Percentiles rank a stretch among this genome's conserved stretches.
These are phyloP conservation scores for Trichoderma endophyticum DNA, from an alignment of 2,329 filamentous ascomycete genomes.

Conservation along the genomic window DNA sequence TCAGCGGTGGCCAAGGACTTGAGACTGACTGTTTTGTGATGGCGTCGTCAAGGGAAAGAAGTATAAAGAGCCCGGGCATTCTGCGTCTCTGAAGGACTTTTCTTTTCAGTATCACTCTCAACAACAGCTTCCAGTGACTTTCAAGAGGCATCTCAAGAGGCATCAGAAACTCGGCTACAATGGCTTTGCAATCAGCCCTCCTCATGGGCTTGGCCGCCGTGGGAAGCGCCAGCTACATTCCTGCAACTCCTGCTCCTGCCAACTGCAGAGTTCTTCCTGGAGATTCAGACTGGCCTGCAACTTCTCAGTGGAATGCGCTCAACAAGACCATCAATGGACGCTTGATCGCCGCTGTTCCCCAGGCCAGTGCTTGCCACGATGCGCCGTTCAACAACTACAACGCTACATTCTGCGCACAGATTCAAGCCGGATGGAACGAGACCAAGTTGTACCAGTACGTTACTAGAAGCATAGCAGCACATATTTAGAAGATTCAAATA, in stretches of 20 bases:
- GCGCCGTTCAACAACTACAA: constrained; percentile 36
- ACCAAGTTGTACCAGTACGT: background rate
- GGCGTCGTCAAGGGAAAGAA: background rate
- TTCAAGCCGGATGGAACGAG: background rate
- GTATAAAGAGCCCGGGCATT: background rate
- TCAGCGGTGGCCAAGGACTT: background rate
- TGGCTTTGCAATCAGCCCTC: background rate
- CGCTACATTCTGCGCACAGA: constrained; percentile 36
- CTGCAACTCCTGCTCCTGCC: background rate
- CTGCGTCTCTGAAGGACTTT: background rate
- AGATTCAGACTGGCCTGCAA: constrained; percentile 53
- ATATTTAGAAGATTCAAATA: background rate
- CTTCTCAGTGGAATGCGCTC: background rate
- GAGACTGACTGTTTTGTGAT: background rate
- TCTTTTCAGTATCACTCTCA: background rate
- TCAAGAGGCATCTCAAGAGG: background rate
- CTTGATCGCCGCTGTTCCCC: constrained; percentile 49
- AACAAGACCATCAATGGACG: constrained; percentile 19
- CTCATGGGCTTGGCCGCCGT: background rate
- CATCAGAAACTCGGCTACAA: background rate
- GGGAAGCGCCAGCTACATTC: background rate
- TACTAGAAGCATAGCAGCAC: background rate
- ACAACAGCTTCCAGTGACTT: background rate
- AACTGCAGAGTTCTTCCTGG: constrained; percentile 42
- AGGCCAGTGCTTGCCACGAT: constrained; percentile 50